Evolutionary conservation across 139 green algal species (phyloP).

Genomic region (Coccomyxa sp.): DNA sequence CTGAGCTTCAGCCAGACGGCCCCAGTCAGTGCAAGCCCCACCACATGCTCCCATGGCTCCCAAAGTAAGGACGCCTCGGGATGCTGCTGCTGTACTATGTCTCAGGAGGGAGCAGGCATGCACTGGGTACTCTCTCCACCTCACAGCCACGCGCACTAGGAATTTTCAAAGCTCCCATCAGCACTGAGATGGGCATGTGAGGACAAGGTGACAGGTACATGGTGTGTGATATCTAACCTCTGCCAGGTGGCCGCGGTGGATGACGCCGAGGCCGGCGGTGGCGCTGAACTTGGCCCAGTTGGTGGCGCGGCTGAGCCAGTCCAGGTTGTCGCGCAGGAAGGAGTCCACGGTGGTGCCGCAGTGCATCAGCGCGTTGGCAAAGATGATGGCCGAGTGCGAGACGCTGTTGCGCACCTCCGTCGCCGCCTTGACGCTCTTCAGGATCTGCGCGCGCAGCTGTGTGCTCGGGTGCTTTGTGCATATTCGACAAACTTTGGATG

Average conservation of each 20-base stretch:
- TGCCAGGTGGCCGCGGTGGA: conserved; percentile 90
- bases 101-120: too few relatives aligned
- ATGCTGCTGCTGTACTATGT: too few relatives aligned
- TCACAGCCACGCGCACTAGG: too few relatives aligned
- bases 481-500: too few relatives aligned
- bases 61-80: too few relatives aligned
- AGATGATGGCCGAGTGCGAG: conserved; percentile 88
- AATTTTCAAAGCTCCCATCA: too few relatives aligned
- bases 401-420: conserved; percentile 82
- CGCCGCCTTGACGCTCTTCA: conserved; percentile 87
- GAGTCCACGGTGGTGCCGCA: conserved; percentile 91
- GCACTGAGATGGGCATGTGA: too few relatives aligned
- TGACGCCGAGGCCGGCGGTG: conserved; percentile 95
- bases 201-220: not conserved
- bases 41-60: too few relatives aligned
- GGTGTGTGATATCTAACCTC: conserved; percentile 28
- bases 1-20: too few relatives aligned
- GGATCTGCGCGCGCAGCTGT: conserved; percentile 37
- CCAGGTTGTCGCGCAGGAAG: conserved; percentile 94
- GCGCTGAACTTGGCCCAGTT: conserved; percentile 99
- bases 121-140: too few relatives aligned
- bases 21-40: too few relatives aligned
- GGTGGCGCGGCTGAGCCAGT: conserved; percentile 93
- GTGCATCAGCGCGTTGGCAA: conserved; percentile 96
- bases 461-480: not conserved